phyloP scores from a whole-genome alignment of 495 filamentous ascomycete species.

The Xylaria intraflava region DNA sequence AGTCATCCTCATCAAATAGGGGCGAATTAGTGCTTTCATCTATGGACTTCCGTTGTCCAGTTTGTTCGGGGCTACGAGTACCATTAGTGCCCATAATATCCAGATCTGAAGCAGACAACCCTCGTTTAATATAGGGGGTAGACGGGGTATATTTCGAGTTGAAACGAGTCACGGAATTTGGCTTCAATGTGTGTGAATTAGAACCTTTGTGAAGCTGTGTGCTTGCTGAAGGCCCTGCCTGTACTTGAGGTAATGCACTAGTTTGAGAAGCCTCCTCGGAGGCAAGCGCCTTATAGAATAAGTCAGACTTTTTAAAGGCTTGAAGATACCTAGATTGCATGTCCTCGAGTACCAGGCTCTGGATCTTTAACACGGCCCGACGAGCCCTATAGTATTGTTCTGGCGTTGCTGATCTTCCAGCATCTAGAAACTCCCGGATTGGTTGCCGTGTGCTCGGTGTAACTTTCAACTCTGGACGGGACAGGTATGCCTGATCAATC shows the following conservation, averaged over 20 bases:
- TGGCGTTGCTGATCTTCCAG: conserved; percentile 65
- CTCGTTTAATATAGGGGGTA: conserved; percentile 26
- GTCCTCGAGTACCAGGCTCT: conserved; percentile 74
- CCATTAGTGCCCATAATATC: conserved; percentile 24
- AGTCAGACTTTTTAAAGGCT: conserved; percentile 81
- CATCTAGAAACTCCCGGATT: conserved; percentile 71
- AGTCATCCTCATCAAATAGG: conserved; percentile 51
- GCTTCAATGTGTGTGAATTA: conserved; percentile 33
- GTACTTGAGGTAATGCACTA: conserved; percentile 17
- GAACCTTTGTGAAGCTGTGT: conserved; percentile 26
- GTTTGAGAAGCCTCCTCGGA: conserved; percentile 69
- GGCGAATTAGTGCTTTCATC: conserved; percentile 41
- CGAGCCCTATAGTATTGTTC: conserved; percentile 79
- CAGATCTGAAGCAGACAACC: conserved; percentile 42
- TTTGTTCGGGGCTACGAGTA: conserved; percentile 29
- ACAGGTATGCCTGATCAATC: conserved; percentile 84
- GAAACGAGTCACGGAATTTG: conserved; percentile 33
- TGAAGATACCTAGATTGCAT: conserved; percentile 74
- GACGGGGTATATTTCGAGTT: conserved; percentile 29
- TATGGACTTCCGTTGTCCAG: conserved; percentile 35
- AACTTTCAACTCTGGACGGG: conserved; percentile 72
- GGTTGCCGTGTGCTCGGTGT: conserved; percentile 56
- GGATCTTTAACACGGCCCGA: conserved; percentile 71
- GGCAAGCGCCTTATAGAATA: conserved; percentile 92
- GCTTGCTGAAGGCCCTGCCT: conserved; percentile 19